Conservation (phyloP, 2,329 filamentous ascomycete genomes). For the Apiospora marii region DNA sequence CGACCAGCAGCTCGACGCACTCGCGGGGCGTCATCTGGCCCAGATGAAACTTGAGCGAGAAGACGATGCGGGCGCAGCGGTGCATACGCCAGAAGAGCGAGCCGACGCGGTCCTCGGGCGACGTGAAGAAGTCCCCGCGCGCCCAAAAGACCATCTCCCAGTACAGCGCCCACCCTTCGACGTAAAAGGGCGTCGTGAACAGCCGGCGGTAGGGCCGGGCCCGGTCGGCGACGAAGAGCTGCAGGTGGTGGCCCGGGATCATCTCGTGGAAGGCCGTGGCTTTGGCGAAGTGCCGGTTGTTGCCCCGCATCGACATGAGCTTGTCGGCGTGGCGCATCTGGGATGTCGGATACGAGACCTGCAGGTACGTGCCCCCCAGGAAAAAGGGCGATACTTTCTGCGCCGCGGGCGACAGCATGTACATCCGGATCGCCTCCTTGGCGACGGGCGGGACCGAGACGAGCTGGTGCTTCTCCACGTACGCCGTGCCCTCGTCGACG, state of each 20-base stretch:
- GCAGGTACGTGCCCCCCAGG: constrained; percentile 60
- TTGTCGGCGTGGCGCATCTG: constrained; percentile 62
- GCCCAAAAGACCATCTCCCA: constrained; percentile 68
- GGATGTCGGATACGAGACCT: constrained; percentile 63
- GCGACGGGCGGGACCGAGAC: constrained; percentile 63
- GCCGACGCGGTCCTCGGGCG: constrained; percentile 61
- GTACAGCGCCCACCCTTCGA: constrained; percentile 69
- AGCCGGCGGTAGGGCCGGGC: constrained; percentile 57
- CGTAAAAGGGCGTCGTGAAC: constrained; percentile 65
- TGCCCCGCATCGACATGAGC: constrained; percentile 66
- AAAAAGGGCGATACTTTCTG: constrained; percentile 68
- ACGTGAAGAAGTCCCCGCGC: constrained; percentile 57
- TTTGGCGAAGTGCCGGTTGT: constrained; percentile 63
- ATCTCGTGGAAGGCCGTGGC: constrained; percentile 70
- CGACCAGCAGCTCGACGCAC: constrained; percentile 64
- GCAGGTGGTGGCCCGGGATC: constrained; percentile 65
- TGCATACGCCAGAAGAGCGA: constrained; percentile 71
- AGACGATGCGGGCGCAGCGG: constrained; percentile 65
- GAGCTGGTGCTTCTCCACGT: constrained; percentile 61
- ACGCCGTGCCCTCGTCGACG: constrained; percentile 58
- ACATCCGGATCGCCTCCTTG: constrained; percentile 61
- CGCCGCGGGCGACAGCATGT: constrained; percentile 61
- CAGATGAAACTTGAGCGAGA: constrained; percentile 66
- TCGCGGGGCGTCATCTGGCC: constrained; percentile 60
- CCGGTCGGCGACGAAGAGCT: constrained; percentile 57